phyloP scores from a whole-genome alignment of 352 stramenopile species.

The Phytophthora litchii region DNA sequence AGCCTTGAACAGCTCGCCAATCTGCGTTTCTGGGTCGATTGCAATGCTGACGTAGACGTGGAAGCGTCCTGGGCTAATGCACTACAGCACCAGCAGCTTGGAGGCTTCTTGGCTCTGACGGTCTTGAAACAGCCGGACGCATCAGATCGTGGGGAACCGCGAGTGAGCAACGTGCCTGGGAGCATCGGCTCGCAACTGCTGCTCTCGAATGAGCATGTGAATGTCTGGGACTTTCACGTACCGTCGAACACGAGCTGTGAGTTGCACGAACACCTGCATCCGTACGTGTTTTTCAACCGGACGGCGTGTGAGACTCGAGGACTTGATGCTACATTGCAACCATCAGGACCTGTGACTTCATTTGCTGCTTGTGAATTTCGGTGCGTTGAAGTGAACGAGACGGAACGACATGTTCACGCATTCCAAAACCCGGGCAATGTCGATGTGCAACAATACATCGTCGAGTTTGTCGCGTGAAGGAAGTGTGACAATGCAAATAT shows the following conservation, averaged over 20 bases:
- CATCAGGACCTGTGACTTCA: slow-evolving; percentile 24
- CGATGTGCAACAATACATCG: slow-evolving; percentile 43
- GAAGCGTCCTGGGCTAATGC: slow-evolving; percentile 14
- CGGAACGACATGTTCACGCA: slow-evolving; percentile 35
- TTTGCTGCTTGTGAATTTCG: slow-evolving; percentile 39
- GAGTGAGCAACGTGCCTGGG: slow-evolving; percentile 17
- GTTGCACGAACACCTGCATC: slow-evolving; percentile 44
- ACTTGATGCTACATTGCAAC: slow-evolving; percentile 36
- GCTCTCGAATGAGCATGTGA: slow-evolving; percentile 41
- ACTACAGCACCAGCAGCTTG: slow-evolving; percentile 17
- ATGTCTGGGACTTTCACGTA: slow-evolving; percentile 50
- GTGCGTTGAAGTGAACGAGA: slow-evolving; percentile 38
- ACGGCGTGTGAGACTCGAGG: slow-evolving; percentile 34
- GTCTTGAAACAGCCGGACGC: slow-evolving; percentile 31
- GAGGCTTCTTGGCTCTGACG: slow-evolving; percentile 29
- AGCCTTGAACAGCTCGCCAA: slow-evolving; percentile 12
- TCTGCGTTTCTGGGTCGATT: slow-evolving; percentile 30
- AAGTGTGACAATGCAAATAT: too few relatives aligned
- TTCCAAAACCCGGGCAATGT: slow-evolving; percentile 35
- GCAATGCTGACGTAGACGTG: background rate
- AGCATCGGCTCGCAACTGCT: slow-evolving; percentile 38
- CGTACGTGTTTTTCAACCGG: slow-evolving; percentile 54
- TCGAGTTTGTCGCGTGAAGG: slow-evolving; percentile 38
- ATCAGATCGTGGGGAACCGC: background rate
- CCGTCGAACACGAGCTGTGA: slow-evolving; percentile 30